Conservation (phyloP, 148 eudicot species). For the Camellia lanceoleosa region DNA sequence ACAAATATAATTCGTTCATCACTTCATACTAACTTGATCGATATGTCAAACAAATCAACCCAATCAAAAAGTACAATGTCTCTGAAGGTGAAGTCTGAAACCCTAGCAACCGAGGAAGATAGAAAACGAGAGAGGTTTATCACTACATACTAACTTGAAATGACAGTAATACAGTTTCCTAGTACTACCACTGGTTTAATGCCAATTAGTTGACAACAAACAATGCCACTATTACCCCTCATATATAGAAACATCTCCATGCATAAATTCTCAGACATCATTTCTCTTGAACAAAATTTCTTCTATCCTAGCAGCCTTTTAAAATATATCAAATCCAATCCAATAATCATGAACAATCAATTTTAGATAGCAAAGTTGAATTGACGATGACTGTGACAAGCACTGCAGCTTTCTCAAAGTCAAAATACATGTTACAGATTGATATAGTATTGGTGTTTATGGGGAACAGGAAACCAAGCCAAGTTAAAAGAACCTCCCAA, state of each 20-base stretch:
- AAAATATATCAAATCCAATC: constrained; percentile 1
- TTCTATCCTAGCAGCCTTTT: neutral
- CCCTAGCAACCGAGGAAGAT: no score
- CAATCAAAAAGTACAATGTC: no score
- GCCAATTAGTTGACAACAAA: neutral
- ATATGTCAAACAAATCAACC: no score
- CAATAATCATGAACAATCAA: neutral
- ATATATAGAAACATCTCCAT: neutral
- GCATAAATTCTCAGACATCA: neutral
- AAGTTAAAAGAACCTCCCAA: neutral
- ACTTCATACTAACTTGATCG: neutral
- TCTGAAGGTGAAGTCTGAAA: no score
- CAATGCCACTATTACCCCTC: neutral
- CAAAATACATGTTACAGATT: neutral
- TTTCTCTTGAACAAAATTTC: neutral
- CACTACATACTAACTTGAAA: neutral
- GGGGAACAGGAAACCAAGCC: neutral
- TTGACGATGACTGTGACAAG: neutral
- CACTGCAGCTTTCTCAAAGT: neutral
- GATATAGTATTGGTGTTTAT: neutral
- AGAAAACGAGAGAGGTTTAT: neutral
- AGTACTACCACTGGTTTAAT: neutral
- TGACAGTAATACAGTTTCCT: neutral
- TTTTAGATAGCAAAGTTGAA: constrained; percentile 6
- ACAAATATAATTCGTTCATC: neutral